Conservation (phyloP, 257 asterid genomes). For the Salvia splendens region DNA sequence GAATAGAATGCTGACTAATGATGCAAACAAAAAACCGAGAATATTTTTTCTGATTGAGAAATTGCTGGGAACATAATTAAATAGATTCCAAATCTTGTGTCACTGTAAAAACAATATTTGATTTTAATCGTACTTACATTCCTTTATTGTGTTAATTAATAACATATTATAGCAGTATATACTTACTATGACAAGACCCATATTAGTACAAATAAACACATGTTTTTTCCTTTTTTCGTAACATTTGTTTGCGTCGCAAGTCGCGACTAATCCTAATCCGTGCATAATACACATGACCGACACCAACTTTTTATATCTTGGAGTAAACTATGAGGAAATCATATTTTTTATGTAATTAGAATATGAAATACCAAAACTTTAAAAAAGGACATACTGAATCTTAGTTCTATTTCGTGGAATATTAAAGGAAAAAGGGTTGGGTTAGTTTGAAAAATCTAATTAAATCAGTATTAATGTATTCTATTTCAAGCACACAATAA, state of each 20-base stretch:
- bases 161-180: no score
- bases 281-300: slow-evolving; percentile 10
- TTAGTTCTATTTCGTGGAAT: no score
- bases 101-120: background rate
- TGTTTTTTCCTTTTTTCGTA: background rate
- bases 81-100: background rate
- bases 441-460: background rate
- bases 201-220: background rate
- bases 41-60: background rate
- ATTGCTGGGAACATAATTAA: background rate
- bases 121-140: background rate
- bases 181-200: background rate
- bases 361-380: no score
- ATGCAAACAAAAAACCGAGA: background rate
- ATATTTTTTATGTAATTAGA: background rate
- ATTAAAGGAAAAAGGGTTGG: background rate
- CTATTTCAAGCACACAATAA: slow-evolving; percentile 21
- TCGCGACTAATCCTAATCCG: slow-evolving; percentile 5
- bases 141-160: background rate
- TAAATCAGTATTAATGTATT: background rate
- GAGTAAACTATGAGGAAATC: slow-evolving; percentile 18
- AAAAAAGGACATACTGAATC: no score
- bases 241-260: slow-evolving; percentile 6
- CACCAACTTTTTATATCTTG: slow-evolving; percentile 17
- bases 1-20: slow-evolving; percentile 6